These are phyloP conservation scores for Fagopyrum homotropicum DNA, from an alignment of 148 eudicot species.

Conservation along the genomic window DNA sequence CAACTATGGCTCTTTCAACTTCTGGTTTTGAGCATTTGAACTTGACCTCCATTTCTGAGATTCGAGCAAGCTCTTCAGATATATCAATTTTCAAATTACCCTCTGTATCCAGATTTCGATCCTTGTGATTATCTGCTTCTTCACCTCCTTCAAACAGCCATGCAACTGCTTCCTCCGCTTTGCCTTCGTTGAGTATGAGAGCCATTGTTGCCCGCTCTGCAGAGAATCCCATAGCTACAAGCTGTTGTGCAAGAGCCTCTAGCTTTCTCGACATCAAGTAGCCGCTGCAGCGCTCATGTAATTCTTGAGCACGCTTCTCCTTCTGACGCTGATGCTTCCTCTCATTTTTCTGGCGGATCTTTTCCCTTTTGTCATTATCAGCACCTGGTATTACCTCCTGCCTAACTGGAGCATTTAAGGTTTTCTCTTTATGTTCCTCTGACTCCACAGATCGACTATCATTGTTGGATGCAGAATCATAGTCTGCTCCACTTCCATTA, in stretches of 20 bases:
- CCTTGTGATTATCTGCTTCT: conserved; percentile 44
- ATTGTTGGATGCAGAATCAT: conserved; percentile 75
- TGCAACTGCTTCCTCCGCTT: conserved; percentile 68
- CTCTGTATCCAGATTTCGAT: conserved; percentile 50
- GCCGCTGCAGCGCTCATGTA: conserved; percentile 86
- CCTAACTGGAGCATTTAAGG: conserved; percentile 25
- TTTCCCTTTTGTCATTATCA: conserved; percentile 87
- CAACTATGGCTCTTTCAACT: conserved; percentile 69
- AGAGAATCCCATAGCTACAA: conserved; percentile 90
- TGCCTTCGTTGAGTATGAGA: conserved; percentile 81
- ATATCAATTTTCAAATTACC: conserved; percentile 84
- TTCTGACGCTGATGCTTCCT: conserved; percentile 96
- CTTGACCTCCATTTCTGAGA: conserved; percentile 61
- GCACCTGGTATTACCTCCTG: conserved; percentile 71
- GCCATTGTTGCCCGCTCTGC: conserved; percentile 90
- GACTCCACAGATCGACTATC: conserved; percentile 95
- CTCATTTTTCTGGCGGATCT: conserved; percentile 92
- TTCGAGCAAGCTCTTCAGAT: conserved; percentile 77
- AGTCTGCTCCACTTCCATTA: conserved; percentile 53
- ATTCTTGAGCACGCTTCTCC: conserved; percentile 91
- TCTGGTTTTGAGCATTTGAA: conserved; percentile 77
- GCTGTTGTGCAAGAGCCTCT: conserved; percentile 81
- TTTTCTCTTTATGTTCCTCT: conserved; percentile 92
- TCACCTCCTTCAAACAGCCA: conserved; percentile 87
- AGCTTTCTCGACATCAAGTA: conserved; percentile 96